Conservation (phyloP, 2,329 filamentous ascomycete species). For the Cladosporium sp. region DNA sequence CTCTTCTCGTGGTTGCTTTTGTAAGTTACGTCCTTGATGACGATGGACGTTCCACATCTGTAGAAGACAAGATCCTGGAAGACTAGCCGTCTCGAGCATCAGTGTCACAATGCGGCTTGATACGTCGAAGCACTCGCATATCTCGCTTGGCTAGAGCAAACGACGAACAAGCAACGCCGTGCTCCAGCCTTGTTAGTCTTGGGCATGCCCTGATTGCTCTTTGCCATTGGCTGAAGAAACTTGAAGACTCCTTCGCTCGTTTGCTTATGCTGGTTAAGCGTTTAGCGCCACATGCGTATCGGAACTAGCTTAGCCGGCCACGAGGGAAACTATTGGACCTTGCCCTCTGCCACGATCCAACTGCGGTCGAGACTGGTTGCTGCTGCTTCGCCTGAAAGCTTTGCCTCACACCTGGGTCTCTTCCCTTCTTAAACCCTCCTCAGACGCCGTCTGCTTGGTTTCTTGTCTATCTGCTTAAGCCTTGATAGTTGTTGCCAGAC, state of each 20-base stretch:
- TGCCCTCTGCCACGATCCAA: slow-evolving; percentile 6
- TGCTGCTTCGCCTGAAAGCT: not conserved
- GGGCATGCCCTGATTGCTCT: not conserved
- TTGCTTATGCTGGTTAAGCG: slow-evolving; percentile 12
- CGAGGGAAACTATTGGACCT: slow-evolving; percentile 9
- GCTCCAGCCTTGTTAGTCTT: not conserved
- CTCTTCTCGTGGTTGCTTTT: too few species aligned
- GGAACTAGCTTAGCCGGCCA: not conserved
- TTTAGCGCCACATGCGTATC: not conserved
- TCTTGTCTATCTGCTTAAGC: slow-evolving; percentile 1
- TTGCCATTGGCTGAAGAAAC: not conserved
- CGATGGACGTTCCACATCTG: too few species aligned
- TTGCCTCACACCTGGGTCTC: not conserved
- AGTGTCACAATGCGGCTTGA: too few species aligned
- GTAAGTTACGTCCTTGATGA: too few species aligned
- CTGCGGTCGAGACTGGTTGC: slow-evolving; percentile 6
- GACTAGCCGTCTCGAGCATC: too few species aligned
- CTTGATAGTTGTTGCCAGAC: not conserved
- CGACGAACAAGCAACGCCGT: too few species aligned
- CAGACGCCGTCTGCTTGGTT: not conserved
- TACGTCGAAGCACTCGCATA: too few species aligned
- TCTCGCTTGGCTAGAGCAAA: too few species aligned
- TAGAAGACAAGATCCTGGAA: too few species aligned
- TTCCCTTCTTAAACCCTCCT: not conserved
- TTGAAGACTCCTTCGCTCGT: slow-evolving; percentile 2